Percentiles rank a stretch among this genome's conserved stretches.
Conservation (phyloP, 371 early-diverging fungal species). For the Batkoa obscura region DNA sequence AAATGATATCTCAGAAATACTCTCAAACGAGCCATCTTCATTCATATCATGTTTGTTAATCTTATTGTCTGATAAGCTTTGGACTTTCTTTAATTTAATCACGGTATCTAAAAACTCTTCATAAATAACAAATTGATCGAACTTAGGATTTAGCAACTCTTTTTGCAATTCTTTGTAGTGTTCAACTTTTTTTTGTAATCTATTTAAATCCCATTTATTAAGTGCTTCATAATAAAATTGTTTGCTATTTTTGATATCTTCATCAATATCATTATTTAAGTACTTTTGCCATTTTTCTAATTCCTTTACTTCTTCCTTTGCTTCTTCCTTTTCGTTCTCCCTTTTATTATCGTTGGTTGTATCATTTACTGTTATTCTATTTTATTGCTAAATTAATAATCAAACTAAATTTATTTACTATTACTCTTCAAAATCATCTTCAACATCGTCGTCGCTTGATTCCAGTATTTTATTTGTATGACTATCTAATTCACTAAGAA, state of each 20-base stretch:
- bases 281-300: conserved; percentile 4
- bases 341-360: no score
- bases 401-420: neutral
- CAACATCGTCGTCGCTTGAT: neutral
- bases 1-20: no score
- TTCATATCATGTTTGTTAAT: no score
- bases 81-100: conserved; percentile 14
- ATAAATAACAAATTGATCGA: conserved; percentile 9
- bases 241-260: conserved; percentile 16
- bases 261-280: conserved; percentile 11
- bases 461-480: neutral
- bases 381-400: no score
- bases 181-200: conserved; percentile 8
- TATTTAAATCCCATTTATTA: conserved; percentile 15
- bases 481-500: no score
- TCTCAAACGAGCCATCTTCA: no score
- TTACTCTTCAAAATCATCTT: neutral
- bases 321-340: no score
- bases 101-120: conserved; percentile 17
- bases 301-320: no score
- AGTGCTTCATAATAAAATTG: conserved; percentile 18
- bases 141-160: conserved; percentile 14
- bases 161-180: conserved; percentile 11
- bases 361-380: no score
- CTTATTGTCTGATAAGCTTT: no score